Evolutionary conservation across 2,329 filamentous ascomycete genomes (phyloP).

Genomic region (Lachnellula subtilissima): DNA sequence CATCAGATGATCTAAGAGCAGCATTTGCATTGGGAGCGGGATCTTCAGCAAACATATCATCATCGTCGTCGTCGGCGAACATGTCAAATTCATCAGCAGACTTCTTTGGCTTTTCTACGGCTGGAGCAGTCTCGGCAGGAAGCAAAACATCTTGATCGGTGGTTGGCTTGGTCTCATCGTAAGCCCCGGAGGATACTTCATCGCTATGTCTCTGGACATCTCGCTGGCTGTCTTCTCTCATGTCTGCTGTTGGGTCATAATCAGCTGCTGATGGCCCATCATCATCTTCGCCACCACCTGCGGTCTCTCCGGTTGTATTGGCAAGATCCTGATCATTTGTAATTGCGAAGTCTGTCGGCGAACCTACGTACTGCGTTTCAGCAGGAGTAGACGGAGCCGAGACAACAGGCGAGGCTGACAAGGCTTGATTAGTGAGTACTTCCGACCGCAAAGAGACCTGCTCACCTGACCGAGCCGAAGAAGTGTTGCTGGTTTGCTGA

Average conservation of each 20-base stretch:
- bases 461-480: conserved; percentile 35
- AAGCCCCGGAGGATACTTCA: conserved; percentile 48
- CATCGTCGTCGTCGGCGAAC: conserved; percentile 78
- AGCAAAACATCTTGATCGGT: conserved; percentile 47
- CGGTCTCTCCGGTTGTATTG: conserved; percentile 48
- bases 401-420: conserved; percentile 25
- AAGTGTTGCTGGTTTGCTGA: conserved; percentile 21
- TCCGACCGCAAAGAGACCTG: neutral
- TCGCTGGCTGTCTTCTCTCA: conserved; percentile 74
- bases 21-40: conserved; percentile 36
- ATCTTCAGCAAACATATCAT: conserved; percentile 58
- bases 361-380: conserved; percentile 29
- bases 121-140: conserved; percentile 30
- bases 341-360: conserved; percentile 50
- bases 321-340: conserved; percentile 63
- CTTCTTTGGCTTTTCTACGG: conserved; percentile 38
- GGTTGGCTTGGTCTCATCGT: conserved; percentile 53
- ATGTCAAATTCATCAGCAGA: conserved; percentile 71
- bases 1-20: conserved; percentile 37
- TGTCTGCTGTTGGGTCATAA: conserved; percentile 84
- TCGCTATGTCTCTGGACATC: conserved; percentile 61
- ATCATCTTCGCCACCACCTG: conserved; percentile 38
- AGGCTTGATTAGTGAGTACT: conserved; percentile 11
- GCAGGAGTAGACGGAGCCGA: conserved; percentile 34
- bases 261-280: conserved; percentile 88